Evolutionary conservation across 805 yeast genomes (phyloP), one percentile per base, ranked within the genome.

Genomic region (Komagataella pseudopastoris): DNA sequence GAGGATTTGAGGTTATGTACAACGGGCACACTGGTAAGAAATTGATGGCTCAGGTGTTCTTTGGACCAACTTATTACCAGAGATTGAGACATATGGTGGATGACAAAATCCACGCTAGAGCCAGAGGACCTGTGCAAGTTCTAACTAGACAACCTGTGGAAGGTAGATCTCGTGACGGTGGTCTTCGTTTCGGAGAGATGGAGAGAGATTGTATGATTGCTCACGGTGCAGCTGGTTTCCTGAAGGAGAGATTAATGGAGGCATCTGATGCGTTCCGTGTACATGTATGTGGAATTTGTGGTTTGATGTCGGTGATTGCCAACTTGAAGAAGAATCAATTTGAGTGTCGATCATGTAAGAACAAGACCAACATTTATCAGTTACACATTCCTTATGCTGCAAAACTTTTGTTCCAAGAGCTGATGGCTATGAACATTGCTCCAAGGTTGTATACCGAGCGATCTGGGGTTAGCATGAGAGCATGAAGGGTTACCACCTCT

Each of bases 131-230:
- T 14, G 95, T 91, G 55, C 98, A 91, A 76, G 95, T 91, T 53
- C 75, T 91, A 68, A 91, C 99, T 3, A 85, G 98, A 72, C 99
- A 91, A 70, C 99, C 99, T 4, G 96, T 90, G 56, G 98, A 91
- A 71, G 99, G 99, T 81, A 83, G 99, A 70, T 89, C 97, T 16
- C 82, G 99, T 72, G 98, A 93, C 70, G 99, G 99, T 80, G 99
- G 99, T 60, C 76, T 91, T 67, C 88, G 99, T 71, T 90, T 91
- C 79, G 99, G 99, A 64, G 99, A 91, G 71, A 93, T 93, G 99
- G 99, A 93, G 72, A 88, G 99, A 75, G 99, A 93, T 77, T 93
- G 99, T 85, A 91, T 93, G 97, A 93, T 93, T 76, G 99, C 99
- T 2, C 98, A 93, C 66, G 99, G 99, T 68, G 98, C 97, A 12